phyloP scores from a whole-genome alignment of 345 rosid species.

The Gossypioides kirkii region DNA sequence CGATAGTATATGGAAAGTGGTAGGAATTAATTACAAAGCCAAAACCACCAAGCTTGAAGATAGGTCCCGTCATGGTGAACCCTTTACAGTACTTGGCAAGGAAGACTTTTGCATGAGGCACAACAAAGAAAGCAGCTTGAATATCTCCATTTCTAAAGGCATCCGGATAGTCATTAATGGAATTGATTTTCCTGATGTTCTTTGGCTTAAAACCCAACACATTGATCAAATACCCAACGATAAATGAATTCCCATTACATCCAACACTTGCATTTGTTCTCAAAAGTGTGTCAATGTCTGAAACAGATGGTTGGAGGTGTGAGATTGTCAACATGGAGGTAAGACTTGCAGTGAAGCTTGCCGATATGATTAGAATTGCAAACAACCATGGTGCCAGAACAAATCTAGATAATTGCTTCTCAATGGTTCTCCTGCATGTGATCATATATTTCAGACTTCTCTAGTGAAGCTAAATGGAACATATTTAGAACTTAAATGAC shows the following conservation, averaged over 20 bases:
- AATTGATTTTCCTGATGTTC: conserved; percentile 16
- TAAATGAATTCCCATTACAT: conserved; percentile 25
- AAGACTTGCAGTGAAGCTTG: conserved; percentile 25
- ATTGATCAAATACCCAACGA: conserved; percentile 15
- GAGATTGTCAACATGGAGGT: conserved; percentile 21
- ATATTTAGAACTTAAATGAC: not conserved
- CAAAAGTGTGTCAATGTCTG: conserved; percentile 6
- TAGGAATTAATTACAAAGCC: conserved; percentile 23
- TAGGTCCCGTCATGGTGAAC: conserved; percentile 14
- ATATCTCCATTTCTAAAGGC: conserved; percentile 24
- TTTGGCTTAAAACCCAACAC: conserved; percentile 16
- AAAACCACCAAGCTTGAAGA: conserved; percentile 27
- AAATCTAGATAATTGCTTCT: conserved; percentile 10
- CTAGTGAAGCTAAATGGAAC: not conserved
- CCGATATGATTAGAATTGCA: conserved; percentile 17
- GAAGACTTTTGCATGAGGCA: conserved; percentile 28
- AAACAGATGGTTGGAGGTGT: conserved; percentile 11
- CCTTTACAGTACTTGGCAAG: conserved; percentile 28
- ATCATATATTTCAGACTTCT: not conserved
- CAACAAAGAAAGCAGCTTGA: conserved; percentile 26
- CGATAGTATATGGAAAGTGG: not conserved
- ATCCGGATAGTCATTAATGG: conserved; percentile 16
- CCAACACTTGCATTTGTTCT: conserved; percentile 10
- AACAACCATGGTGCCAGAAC: conserved; percentile 31
- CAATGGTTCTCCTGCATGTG: conserved; percentile 21